Evolutionary conservation across 1,284 basidiomycete genomes (phyloP), one percentile per base, ranked within the genome.

Genomic region (Pisolithus thermaeus): DNA sequence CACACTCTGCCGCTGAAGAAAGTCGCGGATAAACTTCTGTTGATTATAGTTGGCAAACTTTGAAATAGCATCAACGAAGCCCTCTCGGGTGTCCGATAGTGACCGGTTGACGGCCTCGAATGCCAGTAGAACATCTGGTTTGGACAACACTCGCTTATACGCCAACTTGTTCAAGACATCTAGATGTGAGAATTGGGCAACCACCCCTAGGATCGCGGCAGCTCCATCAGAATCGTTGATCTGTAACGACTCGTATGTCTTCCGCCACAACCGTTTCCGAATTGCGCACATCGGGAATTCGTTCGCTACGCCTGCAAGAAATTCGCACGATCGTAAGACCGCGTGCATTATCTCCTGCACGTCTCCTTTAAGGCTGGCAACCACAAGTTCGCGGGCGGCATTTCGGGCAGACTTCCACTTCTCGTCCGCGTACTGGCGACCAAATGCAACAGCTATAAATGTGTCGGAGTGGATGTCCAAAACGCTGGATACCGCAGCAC

Each of bases 221-320:
- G 86, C 72, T 0, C 78, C 85, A 20, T 79, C 73, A 4, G 70
- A 64, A 59, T 92, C 87, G 32, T 70, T 72, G 12, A 78, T 75
- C 40, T 78, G 74, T 3, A 92, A 62, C 4, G 72, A 71, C 9
- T 77, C 73, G 61, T 88, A 92, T 2, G 81, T 70, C 55, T 76
- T 78, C 45, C 70, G 72, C 92, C 92, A 96, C 27, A 90, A 67
- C 43, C 78, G 77, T 38, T 76, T 74, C 36, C 78, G 77, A 39
- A 83, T 69, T 16, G 66, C 58, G 43, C 77, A 70, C 22, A 59
- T 58, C 37, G 61, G 47, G 48, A 66, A 60, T 7, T 50, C 58
- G 11, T 56, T 49, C 8, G 50, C 53, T 40, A 62, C 62, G 30
- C 66, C 67, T 4, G 69, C 67, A 52, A 76, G 66, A 47, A 70